Evolutionary conservation across 208 protist species (phyloP), one percentile per base, ranked within the genome.

Genomic region (Acanthamoeba sp.): DNA sequence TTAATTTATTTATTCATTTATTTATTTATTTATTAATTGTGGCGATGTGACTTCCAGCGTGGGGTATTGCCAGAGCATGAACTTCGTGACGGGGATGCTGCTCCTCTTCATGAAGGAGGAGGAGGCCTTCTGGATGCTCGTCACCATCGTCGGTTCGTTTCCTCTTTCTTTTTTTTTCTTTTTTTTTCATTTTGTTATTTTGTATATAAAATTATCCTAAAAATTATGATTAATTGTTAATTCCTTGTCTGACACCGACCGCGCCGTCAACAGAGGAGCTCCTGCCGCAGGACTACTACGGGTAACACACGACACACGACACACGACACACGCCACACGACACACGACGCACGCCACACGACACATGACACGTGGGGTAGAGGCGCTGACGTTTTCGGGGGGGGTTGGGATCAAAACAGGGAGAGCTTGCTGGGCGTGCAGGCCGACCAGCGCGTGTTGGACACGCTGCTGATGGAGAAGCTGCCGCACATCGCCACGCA

Each of bases 1-100:
- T n/a, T n/a, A n/a, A n/a, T n/a, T n/a, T n/a, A n/a, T n/a, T n/a
- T n/a, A n/a, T n/a, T n/a, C n/a, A n/a, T n/a, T n/a, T n/a, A n/a
- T n/a, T n/a, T n/a, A n/a, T n/a, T n/a, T n/a, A n/a, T n/a, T n/a
- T n/a, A n/a, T n/a, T n/a, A n/a, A n/a, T n/a, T n/a, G n/a, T n/a
- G n/a, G n/a, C n/a, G n/a, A n/a, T n/a, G n/a, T n/a, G n/a, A n/a
- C n/a, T n/a, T n/a, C 55, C 36, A 94, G 94, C 24, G 95, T 97
- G 27, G 95, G 95, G 27, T 97, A 97, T 85, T 97, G 96, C 55
- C 96, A 97, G 52, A 95, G 89, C 91, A 97, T 97, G 95, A 97
- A 97, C 78, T 94, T 97, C 42, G 84, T 97, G n/a, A 95, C 95
- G 29, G 96, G 95, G 10, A 88, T 94, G 16, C 29, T 97, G 2